Evolutionary conservation across 805 yeast genomes (phyloP).

Genomic region (Kodamaea hsintzibuensis): DNA sequence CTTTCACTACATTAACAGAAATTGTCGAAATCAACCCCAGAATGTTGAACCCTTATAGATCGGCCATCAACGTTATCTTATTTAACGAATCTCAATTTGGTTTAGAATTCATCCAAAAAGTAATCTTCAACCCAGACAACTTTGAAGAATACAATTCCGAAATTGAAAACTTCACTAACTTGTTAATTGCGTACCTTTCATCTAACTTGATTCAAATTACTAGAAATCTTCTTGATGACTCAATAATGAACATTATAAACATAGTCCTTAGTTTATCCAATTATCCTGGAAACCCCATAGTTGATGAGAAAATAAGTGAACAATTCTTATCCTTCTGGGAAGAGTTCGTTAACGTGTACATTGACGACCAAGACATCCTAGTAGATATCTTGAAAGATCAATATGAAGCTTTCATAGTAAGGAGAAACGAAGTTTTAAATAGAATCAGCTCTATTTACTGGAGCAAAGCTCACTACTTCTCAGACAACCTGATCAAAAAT

Average conservation of each 20-base stretch:
- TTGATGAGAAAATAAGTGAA: constrained; percentile 56
- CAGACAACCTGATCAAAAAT: constrained; percentile 18
- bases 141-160: constrained; percentile 32
- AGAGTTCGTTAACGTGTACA: constrained; percentile 57
- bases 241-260: constrained; percentile 43
- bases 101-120: constrained; percentile 31
- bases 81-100: constrained; percentile 49
- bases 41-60: constrained; percentile 35
- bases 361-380: constrained; percentile 45
- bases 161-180: constrained; percentile 43
- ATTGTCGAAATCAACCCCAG: constrained; percentile 47
- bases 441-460: constrained; percentile 65
- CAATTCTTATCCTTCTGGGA: constrained; percentile 68
- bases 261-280: constrained; percentile 55
- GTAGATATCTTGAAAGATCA: constrained; percentile 13
- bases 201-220: constrained; percentile 47
- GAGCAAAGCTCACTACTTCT: constrained; percentile 57
- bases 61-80: constrained; percentile 31
- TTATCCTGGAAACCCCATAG: constrained; percentile 56
- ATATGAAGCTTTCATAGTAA: constrained; percentile 14
- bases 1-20: constrained; percentile 42
- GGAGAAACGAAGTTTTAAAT: constrained; percentile 39
- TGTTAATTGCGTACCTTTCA: constrained; percentile 49
- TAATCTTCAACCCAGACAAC: constrained; percentile 31
- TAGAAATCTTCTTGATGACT: constrained; percentile 34